These are phyloP conservation scores for Fusarium sulawesiense DNA, from an alignment of 2,329 filamentous ascomycete species.

Conservation along the genomic window DNA sequence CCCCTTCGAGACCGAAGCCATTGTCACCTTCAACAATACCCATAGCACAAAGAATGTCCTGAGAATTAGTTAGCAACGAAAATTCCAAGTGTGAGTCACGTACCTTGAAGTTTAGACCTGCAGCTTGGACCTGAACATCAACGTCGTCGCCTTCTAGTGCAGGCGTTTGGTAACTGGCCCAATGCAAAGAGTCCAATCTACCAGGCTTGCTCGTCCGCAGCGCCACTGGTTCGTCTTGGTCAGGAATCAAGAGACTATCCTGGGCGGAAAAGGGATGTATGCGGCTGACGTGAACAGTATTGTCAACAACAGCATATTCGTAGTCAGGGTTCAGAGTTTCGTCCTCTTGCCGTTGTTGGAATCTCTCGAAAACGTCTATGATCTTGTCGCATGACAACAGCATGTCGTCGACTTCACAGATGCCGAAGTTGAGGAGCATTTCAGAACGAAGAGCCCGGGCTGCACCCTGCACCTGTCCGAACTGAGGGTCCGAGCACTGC, in stretches of 20 bases:
- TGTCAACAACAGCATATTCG: not conserved
- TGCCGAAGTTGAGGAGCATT: not conserved
- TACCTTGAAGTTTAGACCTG: constrained; percentile 5
- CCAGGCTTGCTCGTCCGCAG: constrained; percentile 5
- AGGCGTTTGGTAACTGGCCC: not conserved
- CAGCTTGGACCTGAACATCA: not conserved
- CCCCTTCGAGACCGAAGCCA: constrained; percentile 5
- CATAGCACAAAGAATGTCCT: constrained; percentile 5
- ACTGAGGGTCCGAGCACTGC: not conserved
- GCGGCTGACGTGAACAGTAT: not conserved
- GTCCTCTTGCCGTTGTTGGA: not conserved
- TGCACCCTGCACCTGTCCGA: not conserved
- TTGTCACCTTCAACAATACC: constrained; percentile 1
- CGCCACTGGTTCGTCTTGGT: not conserved
- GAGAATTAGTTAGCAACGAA: not conserved
- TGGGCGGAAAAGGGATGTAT: constrained; percentile 1
- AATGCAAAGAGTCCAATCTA: constrained; percentile 1
- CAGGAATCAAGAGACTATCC: not conserved
- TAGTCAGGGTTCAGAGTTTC: not conserved
- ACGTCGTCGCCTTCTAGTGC: not conserved
- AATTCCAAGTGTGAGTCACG: accelerated
- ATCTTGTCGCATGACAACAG: not conserved
- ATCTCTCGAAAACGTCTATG: not conserved
- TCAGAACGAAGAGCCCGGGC: not conserved
- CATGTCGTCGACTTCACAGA: not conserved